A percentile compares a stretch with the other conserved stretches of the same genome.
Evolutionary conservation across 768 basidiomycete species (phyloP).

Genomic region (Trametes cubensis): DNA sequence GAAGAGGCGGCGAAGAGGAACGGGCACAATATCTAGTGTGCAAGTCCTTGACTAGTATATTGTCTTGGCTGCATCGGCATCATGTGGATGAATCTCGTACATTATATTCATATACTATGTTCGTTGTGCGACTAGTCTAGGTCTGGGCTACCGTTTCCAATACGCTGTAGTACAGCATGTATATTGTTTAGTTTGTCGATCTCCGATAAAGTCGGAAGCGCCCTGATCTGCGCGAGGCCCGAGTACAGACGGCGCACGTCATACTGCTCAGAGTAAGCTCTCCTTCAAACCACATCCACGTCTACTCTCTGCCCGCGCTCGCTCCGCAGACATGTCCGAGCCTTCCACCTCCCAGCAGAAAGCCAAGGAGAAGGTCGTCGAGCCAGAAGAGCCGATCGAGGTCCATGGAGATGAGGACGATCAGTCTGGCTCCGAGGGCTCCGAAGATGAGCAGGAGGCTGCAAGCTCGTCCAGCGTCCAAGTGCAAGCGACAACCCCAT

Average conservation of each 20-base stretch:
- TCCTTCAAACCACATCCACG: not conserved
- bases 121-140: too few relatives aligned
- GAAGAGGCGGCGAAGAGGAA: conserved; percentile 28
- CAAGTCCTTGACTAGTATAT: too few relatives aligned
- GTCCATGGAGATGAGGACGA: conserved; percentile 23
- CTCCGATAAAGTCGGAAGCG: conserved; percentile 5
- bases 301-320: not conserved
- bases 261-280: not conserved
- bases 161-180: not conserved
- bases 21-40: not conserved
- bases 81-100: too few relatives aligned
- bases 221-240: not conserved
- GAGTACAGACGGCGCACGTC: not conserved
- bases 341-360: conserved; percentile 42
- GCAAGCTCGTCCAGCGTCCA: conserved; percentile 24
- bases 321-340: conserved; percentile 21
- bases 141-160: not conserved
- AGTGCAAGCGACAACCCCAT: conserved; percentile 34
- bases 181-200: not conserved
- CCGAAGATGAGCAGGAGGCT: conserved; percentile 38
- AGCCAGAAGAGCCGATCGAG: conserved; percentile 28
- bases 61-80: too few relatives aligned
- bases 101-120: too few relatives aligned
- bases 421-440: conserved; percentile 24
- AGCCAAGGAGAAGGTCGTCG: conserved; percentile 45